Evolutionary conservation across 1,284 basidiomycete genomes (phyloP), one percentile per base, ranked within the genome.

Genomic region (Trichosporon ovoides): DNA sequence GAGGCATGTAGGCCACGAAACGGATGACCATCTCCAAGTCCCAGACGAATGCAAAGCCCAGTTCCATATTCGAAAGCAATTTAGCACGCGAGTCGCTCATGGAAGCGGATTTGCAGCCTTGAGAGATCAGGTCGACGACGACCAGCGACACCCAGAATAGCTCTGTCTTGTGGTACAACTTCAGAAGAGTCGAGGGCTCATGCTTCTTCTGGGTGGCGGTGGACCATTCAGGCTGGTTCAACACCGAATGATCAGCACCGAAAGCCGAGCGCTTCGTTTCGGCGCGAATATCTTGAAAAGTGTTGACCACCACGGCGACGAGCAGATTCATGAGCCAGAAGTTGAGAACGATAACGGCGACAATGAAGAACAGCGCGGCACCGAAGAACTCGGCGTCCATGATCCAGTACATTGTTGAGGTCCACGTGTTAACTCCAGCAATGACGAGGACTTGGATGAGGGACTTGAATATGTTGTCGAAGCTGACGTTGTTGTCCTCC

Each of bases 291-390:
- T 88, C 89, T 22, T 86, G 87, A 75, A 98, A 98, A 0, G 91
- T 92, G 74, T 93, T 91, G 43, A 93, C 93, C 66, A 98, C 96
- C 43, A 98, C 94, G 31, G 94, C 95, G 59, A 98, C 91, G 73
- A 97, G 90, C 59, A 96, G 78, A 73, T 96, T 95, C 80, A 95
- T 88, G 57, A 97, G 80, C 91, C 91, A 95, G 71, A 94, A 90
- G 75, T 95, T 94, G 65, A 95, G 82, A 11, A 95, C 83, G 63
- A 95, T 79, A 60, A 93, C 80, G 58, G 86, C 87, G 55, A 87
- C 77, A 66, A 98, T 87, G 79, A 93, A 98, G 79, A 92, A 98
- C 62, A 93, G 79, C 66, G 84, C 88, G 0, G 92, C 91, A 7
- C 87, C 77, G 70, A 89, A 91, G 77, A 88, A 95, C 72, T 98